Conservation (phyloP, 2,329 filamentous ascomycete species). For the Diaporthe vexans region DNA sequence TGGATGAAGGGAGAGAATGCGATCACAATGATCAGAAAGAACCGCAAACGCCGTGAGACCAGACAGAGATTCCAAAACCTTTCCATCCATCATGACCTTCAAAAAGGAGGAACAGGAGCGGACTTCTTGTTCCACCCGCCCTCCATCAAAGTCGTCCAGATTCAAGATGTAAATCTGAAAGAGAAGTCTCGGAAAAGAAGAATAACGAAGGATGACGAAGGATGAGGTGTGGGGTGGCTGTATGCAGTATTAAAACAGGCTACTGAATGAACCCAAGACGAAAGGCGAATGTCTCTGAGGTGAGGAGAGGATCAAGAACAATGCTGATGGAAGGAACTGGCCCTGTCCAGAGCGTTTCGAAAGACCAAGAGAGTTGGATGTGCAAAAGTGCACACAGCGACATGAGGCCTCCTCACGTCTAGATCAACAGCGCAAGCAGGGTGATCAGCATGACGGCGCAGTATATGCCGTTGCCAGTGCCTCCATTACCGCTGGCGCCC, state of each 20-base stretch:
- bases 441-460: conserved; percentile 55
- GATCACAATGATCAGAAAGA: not conserved
- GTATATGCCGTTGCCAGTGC: conserved; percentile 50
- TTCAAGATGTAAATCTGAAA: conserved; percentile 13
- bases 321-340: not conserved
- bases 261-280: conserved; percentile 1
- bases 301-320: not conserved
- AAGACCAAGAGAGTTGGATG: not conserved
- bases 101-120: not conserved
- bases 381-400: not conserved
- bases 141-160: conserved; percentile 6
- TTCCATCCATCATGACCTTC: conserved; percentile 16
- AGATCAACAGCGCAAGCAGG: conserved; percentile 52
- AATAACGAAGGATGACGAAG: no score
- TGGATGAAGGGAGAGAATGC: no score
- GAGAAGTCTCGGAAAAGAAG: not conserved
- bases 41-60: conserved; percentile 19
- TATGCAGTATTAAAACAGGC: conserved; percentile 20
- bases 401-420: conserved; percentile 34
- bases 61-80: conserved; percentile 11
- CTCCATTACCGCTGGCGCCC: conserved; percentile 50
- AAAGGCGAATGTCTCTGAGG: not conserved
- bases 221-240: not conserved
- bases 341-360: not conserved
- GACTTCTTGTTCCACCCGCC: not conserved